These are phyloP conservation scores for Penicillium bovifimosum DNA, from an alignment of 495 filamentous ascomycete genomes.

Conservation along the genomic window DNA sequence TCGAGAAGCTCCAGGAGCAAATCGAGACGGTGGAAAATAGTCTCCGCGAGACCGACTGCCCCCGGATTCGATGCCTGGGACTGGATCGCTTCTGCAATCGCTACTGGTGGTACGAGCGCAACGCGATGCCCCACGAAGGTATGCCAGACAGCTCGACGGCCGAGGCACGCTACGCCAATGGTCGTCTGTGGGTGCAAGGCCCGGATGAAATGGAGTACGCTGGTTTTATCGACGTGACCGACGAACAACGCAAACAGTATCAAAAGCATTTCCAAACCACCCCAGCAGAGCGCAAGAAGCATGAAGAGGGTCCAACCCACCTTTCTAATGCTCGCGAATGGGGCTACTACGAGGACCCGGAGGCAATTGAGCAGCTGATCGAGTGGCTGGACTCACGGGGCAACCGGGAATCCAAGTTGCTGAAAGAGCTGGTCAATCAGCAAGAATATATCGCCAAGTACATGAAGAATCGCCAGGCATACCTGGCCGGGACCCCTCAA, in stretches of 20 bases:
- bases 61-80: slow-evolving; percentile 80
- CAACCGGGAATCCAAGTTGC: slow-evolving; percentile 72
- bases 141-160: slow-evolving; percentile 84
- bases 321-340: slow-evolving; percentile 76
- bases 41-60: slow-evolving; percentile 86
- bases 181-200: slow-evolving; percentile 92
- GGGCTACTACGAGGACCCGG: slow-evolving; percentile 82
- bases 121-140: slow-evolving; percentile 93
- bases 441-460: slow-evolving; percentile 69
- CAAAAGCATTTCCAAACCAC: slow-evolving; percentile 67
- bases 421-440: slow-evolving; percentile 76
- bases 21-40: slow-evolving; percentile 84
- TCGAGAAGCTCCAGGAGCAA: slow-evolving; percentile 75
- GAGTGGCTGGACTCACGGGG: slow-evolving; percentile 85
- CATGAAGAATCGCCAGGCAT: slow-evolving; percentile 73
- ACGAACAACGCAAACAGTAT: slow-evolving; percentile 58
- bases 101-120: slow-evolving; percentile 98
- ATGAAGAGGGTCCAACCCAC: slow-evolving; percentile 78
- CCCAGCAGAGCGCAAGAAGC: slow-evolving; percentile 75
- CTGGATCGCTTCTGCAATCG: slow-evolving; percentile 96
- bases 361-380: slow-evolving; percentile 69
- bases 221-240: slow-evolving; percentile 74
- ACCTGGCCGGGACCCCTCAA: slow-evolving; percentile 52
- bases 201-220: slow-evolving; percentile 83
- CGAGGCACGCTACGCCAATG: slow-evolving; percentile 83